These are phyloP conservation scores for Venturia effusa DNA, from an alignment of 2,329 filamentous ascomycete genomes.

Conservation along the genomic window DNA sequence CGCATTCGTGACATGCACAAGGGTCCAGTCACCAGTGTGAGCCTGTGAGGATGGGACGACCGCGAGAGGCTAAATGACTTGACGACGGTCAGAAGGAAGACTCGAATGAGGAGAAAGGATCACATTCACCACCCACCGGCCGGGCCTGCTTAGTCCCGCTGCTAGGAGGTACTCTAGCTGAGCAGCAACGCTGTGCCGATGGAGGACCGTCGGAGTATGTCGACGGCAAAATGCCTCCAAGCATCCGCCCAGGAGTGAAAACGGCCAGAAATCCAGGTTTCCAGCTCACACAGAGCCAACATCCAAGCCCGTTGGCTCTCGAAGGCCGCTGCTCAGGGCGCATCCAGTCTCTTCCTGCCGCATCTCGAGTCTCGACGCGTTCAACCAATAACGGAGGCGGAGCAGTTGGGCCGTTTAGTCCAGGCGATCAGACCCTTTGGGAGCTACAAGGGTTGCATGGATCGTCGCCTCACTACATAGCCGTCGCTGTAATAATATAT, in stretches of 20 bases:
- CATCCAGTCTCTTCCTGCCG: no score
- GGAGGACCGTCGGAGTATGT: neutral
- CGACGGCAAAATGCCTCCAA: neutral
- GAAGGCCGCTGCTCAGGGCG: no score
- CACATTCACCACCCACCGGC: neutral
- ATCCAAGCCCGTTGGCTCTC: neutral
- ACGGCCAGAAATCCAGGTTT: no score
- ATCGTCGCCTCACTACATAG: neutral
- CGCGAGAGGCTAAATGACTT: neutral
- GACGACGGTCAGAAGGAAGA: conserved; percentile 1
- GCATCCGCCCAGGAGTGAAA: no score
- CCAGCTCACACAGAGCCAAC: neutral
- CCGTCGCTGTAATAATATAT: neutral
- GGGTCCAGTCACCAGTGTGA: neutral
- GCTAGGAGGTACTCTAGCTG: no score
- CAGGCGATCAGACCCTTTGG: neutral
- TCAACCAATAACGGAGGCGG: no score
- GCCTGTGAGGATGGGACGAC: neutral
- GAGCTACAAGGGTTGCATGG: neutral
- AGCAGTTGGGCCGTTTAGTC: no score
- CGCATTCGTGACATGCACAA: neutral
- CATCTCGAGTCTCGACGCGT: no score
- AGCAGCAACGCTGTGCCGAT: neutral
- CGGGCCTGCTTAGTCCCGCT: neutral
- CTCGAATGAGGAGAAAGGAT: neutral